Conservation (phyloP, 495 filamentous ascomycete genomes). For the Diplogelasinospora grovesii region DNA sequence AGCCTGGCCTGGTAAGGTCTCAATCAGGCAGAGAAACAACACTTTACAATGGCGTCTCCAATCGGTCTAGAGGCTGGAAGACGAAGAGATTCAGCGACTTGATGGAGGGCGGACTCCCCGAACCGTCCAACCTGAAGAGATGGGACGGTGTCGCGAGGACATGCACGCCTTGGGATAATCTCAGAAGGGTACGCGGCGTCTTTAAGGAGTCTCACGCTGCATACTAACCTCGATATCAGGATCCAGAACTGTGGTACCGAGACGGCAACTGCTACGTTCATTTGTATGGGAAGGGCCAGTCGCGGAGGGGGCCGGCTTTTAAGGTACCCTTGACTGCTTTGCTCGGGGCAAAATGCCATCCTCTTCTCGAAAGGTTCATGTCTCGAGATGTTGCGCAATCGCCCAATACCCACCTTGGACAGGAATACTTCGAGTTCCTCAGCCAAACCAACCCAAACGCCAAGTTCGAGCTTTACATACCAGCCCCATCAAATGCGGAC, state of each 20-base stretch:
- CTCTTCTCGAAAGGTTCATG: constrained; percentile 47
- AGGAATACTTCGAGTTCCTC: constrained; percentile 12
- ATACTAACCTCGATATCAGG: constrained; percentile 27
- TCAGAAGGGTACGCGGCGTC: constrained; percentile 43
- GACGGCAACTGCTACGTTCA: constrained; percentile 58
- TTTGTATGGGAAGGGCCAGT: constrained; percentile 53
- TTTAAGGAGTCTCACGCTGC: no score
- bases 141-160: constrained; percentile 52
- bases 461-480: constrained; percentile 55
- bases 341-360: constrained; percentile 42
- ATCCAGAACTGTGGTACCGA: constrained; percentile 57
- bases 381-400: constrained; percentile 20
- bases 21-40: neutral
- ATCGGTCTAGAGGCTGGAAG: constrained; percentile 16
- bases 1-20: neutral
- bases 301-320: constrained; percentile 54
- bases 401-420: constrained; percentile 7
- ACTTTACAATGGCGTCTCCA: neutral
- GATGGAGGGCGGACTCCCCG: constrained; percentile 12
- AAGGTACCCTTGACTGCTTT: constrained; percentile 46
- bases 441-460: constrained; percentile 13
- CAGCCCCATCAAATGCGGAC: constrained; percentile 43
- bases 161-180: constrained; percentile 45
- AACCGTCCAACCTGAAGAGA: constrained; percentile 31
- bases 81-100: constrained; percentile 10